Percentiles rank a stretch among this genome's conserved stretches.
phyloP scores from a whole-genome alignment of 306 rosid species.

The Castanea crenata region DNA sequence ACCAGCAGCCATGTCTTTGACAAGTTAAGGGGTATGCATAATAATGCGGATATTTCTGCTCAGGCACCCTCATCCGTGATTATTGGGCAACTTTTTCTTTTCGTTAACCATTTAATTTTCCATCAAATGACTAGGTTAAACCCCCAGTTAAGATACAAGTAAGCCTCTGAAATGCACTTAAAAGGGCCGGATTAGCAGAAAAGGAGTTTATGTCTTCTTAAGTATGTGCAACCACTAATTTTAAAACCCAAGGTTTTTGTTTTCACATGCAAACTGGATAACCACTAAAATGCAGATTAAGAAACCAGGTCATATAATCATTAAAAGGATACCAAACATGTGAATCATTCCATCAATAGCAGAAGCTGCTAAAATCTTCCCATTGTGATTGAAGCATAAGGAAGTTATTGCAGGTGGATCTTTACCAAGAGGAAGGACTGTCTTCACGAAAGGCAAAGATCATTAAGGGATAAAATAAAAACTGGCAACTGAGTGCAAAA shows the following conservation, averaged over 20 bases:
- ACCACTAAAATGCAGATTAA: conserved; percentile 2
- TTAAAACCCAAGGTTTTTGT: neutral
- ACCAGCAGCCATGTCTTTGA: conserved; percentile 92
- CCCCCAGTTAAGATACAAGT: neutral
- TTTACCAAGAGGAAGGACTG: conserved; percentile 98
- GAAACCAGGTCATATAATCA: conserved; percentile 12
- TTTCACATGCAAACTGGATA: neutral
- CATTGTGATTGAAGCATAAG: conserved; percentile 93
- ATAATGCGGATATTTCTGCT: conserved; percentile 4
- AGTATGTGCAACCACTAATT: neutral
- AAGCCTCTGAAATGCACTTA: neutral
- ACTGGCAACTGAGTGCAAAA: conserved; percentile 2
- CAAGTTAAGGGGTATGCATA: conserved; percentile 48
- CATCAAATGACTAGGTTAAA: neutral
- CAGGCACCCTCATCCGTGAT: neutral
- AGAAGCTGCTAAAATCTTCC: conserved; percentile 91
- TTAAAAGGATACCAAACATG: conserved; percentile 95
- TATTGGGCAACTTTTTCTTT: neutral
- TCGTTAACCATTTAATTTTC: neutral
- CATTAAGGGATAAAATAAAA: conserved; percentile 35
- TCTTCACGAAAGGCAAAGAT: conserved; percentile 68
- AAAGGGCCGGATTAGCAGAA: neutral
- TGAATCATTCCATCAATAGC: conserved; percentile 98
- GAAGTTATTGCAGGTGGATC: conserved; percentile 98
- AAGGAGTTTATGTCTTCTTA: neutral